Evolutionary conservation across 2,329 filamentous ascomycete species (phyloP), one percentile per base, ranked within the genome.

Genomic region (Cercospora sp.): DNA sequence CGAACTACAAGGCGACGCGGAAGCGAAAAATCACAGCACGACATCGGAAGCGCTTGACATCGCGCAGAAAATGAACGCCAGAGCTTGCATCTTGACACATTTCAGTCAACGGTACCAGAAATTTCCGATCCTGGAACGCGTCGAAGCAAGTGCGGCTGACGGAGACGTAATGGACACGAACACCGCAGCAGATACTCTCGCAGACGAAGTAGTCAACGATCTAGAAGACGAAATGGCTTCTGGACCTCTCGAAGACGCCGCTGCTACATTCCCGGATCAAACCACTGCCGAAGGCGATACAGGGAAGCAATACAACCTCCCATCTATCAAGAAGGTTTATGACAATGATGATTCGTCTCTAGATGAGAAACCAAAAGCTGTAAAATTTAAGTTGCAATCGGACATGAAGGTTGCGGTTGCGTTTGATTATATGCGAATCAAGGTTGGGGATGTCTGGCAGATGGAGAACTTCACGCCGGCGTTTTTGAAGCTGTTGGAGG

Each of bases 91-190:
- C 65, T 84, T 99, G 60, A 99, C 95, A 7, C 95, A 99, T 79
- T 99, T 99, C 80, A 94, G 90, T 65, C 95, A 99, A 82, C 86
- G 95, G 7, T 99, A 99, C 79, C 90, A 92, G 75, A 94, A 94
- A 80, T 83, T 88, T 36, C 89, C 86, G 1, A 81, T 84, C 2
- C 79, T 87, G 3, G 83, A 86, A 68, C 76, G 77, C 26, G 73
- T 51, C 71, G 1, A 79, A 77, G 45, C 68, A 70, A 69, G 80
- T 75, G 36, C 74, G 72, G 45, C 45, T 51, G 45, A 51, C 8
- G 64, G 66, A 8, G 75, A 73, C 63, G 68, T 60, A n/a, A 69
- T 53, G 16, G 64, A 68, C 28, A 61, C 53, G 1, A 64, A 42
- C 9, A 68, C 62, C 16, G 55, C 66, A 40, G 57, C 64, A 12